Base-by-base conservation (phyloP, 2,329 filamentous ascomycete genomes). In the Plectosphaerella plurivora region DNA sequence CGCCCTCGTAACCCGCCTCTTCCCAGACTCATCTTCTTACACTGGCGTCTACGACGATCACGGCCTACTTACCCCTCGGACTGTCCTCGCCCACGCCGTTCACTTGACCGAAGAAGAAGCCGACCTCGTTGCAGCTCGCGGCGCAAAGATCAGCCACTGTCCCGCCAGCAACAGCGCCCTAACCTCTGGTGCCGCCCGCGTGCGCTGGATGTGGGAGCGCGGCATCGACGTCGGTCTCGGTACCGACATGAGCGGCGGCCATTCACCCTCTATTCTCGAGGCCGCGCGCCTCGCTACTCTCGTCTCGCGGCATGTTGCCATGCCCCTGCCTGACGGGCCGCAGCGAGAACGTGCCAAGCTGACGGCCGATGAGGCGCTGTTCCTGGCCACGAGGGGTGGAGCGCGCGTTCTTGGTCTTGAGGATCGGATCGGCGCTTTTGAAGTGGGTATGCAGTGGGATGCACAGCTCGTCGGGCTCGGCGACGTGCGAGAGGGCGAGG, bases 221-320 rank as follows among this genome's bases (percentile, higher is more conserved):
- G 91, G 89, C 0, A 78, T 97, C 45, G 83, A 82, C 0, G 84
- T 97, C 6, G 93, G 94, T 0, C 73, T 99, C 0, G 94, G 94
- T 0, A 97, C 93, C 0, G 94, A 99, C 67, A 84, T 97, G 53
- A 89, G 84, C 60, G 94, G 93, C 3, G 94, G 94, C 0, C 97
- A 93, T 66, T 89, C 84, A 51, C 79, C 89, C 0, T 89, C 84
- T 55, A 81, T 97, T 10, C 79, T 97, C 0, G 89, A 94, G 59
- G 86, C 90, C n/a, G 89, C 86, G 44, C 74, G 92, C 14, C 89
- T 94, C 63, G 91, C 93, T 0, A 81, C 84, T 49, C 78, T 96
- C 55, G 89, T 93, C 1, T 90, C 85, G 57, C 75, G 92, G 28
- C 84, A 88, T 74, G 73, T 88, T 46, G 80, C 86, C 22, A 82